phyloP scores from a whole-genome alignment of 2,329 filamentous ascomycete species.

The Cytospora paraplurivora region DNA sequence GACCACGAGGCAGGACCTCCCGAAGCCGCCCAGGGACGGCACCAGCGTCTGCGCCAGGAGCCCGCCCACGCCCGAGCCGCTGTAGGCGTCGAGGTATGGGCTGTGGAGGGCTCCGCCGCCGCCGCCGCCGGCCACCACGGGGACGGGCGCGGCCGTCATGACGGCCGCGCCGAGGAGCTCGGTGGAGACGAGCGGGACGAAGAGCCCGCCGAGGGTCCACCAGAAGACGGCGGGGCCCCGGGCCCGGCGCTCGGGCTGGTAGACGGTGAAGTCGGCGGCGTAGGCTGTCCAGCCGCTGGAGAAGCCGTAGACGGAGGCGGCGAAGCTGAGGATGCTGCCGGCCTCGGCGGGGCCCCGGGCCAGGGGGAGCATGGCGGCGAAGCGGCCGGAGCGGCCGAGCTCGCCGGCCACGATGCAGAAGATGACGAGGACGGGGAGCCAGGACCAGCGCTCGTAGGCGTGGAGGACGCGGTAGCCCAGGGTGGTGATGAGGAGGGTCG shows the following conservation, averaged over 20 bases:
- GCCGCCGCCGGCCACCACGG: not conserved
- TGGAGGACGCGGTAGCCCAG: constrained; percentile 79
- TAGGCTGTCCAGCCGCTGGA: constrained; percentile 74
- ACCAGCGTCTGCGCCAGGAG: constrained; percentile 67
- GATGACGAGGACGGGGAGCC: constrained; percentile 72
- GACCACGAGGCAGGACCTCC: constrained; percentile 70
- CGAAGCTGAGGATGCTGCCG: constrained; percentile 65
- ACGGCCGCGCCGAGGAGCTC: constrained; percentile 73
- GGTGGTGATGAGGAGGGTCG: constrained; percentile 69
- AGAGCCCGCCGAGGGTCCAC: constrained; percentile 69
- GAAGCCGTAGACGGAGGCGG: constrained; percentile 67
- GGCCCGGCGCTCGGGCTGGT: constrained; percentile 66
- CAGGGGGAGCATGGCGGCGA: constrained; percentile 60
- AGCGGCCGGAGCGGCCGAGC: constrained; percentile 68
- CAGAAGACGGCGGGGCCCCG: constrained; percentile 63
- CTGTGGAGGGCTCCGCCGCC: constrained; percentile 15
- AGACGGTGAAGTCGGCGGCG: constrained; percentile 79
- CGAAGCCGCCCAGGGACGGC: constrained; percentile 65
- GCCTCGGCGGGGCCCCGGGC: constrained; percentile 60
- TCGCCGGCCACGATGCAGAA: constrained; percentile 71
- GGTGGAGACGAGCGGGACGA: constrained; percentile 72
- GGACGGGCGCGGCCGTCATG: constrained; percentile 60
- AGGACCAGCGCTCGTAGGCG: constrained; percentile 73
- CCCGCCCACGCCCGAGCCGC: constrained; percentile 59
- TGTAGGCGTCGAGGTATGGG: constrained; percentile 57